Evolutionary conservation across 139 green algal species (phyloP), one percentile per base, ranked within the genome.

Genomic region (Medakamo hakoo): DNA sequence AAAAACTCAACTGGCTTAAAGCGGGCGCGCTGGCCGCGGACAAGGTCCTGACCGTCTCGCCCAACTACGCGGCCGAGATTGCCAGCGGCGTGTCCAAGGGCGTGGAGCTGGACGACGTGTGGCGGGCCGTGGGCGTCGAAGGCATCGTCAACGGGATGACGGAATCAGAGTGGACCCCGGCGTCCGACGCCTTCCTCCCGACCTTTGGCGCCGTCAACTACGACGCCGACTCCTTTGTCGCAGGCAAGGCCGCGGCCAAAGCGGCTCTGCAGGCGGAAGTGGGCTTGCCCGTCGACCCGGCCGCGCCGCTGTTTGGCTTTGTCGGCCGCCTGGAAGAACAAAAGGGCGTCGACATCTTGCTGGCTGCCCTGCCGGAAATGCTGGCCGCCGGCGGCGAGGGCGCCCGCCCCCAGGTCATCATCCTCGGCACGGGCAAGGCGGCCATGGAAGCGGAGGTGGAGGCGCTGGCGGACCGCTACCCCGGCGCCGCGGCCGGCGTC

Each of bases 141-240:
- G 92, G 92, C 66, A 97, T 99, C 60, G 85, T 97, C n/a, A 99
- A 99, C 71, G 93, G 93, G 64, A 98, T 99, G 91, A 92, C 98
- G 65, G 70, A 82, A 21, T 78, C 76, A 25, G 92, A 97, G 77
- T 99, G 92, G 92, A 86, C 88, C 79, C 93, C 93, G 56, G 69
- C 76, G 20, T 82, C 76, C 20, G 91, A 97, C 82, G 97, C 97
- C 82, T 97, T 83, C 80, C 76, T 99, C 28, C 9, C 40, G 40
- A n/a, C n/a, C n/a, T n/a, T n/a, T n/a, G n/a, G n/a, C n/a, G 78
- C 90, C 57, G 70, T 95, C 49, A 90, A 88, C 63, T 99, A 95
- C 74, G 87, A 96, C 77, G 77, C 75, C 21, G 69, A 72, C n/a
- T 94, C 68, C 23, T 77, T 92, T 49, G 74, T 80, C 58, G 82